Evolutionary conservation across 169 alveolate species (phyloP).

Genomic region (Eimeria mitis): DNA sequence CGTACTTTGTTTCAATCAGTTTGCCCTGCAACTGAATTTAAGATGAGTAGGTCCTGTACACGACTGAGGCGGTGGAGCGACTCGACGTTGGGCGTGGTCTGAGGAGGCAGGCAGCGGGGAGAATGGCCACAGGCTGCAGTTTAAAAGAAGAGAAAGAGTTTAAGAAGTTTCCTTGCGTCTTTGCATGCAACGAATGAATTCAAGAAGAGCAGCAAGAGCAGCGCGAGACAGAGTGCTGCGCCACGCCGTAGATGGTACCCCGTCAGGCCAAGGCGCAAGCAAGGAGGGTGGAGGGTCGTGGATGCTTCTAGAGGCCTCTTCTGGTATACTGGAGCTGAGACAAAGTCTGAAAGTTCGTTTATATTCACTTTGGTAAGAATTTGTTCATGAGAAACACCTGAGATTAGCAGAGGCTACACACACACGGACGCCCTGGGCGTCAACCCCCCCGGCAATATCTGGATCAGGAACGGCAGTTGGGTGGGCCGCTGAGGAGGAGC

Average conservation of each 20-base stretch:
- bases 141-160: not conserved
- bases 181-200: not conserved
- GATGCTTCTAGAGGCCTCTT: constrained; percentile 1
- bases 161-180: not conserved
- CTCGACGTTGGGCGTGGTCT: constrained; percentile 31
- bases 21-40: not conserved
- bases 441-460: constrained; percentile 67
- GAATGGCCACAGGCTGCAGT: constrained; percentile 17
- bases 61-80: constrained; percentile 31
- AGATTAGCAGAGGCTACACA: constrained; percentile 18
- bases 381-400: constrained; percentile 1
- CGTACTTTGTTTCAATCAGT: not conserved
- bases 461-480: constrained; percentile 34
- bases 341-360: constrained; percentile 25
- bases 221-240: constrained; percentile 57
- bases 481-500: constrained; percentile 37
- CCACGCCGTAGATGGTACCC: constrained; percentile 9
- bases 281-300: constrained; percentile 2
- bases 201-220: not conserved
- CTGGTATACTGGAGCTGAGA: constrained; percentile 8
- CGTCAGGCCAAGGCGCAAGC: constrained; percentile 54
- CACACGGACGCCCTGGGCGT: constrained; percentile 42
- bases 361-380: not conserved
- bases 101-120: not conserved
- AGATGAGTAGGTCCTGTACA: not conserved